Evolutionary conservation across 2,329 filamentous ascomycete species (phyloP).

Genomic region (Epichloe amarillans): DNA sequence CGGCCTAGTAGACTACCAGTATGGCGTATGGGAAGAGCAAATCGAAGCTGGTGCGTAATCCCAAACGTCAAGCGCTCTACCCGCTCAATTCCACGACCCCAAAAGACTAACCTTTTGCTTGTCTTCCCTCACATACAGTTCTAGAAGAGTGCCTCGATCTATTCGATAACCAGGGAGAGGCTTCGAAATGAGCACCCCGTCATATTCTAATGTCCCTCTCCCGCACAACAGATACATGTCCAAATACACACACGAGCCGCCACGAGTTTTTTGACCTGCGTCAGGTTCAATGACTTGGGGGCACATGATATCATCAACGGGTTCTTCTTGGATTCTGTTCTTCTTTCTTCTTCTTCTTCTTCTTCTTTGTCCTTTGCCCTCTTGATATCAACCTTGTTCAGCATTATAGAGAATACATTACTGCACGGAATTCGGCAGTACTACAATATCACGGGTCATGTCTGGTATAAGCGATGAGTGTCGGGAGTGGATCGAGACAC

Average conservation of each 20-base stretch:
- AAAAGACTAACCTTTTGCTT: neutral
- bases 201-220: neutral
- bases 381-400: neutral
- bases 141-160: conserved; percentile 5
- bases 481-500: neutral
- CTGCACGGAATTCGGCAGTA: neutral
- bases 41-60: conserved; percentile 61
- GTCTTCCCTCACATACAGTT: neutral
- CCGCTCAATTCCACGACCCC: no score
- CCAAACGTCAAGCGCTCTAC: neutral
- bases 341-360: neutral
- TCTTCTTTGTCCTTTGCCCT: neutral
- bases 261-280: neutral
- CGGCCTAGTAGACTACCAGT: conserved; percentile 94
- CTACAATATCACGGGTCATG: no score
- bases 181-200: neutral
- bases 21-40: conserved; percentile 90
- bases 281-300: neutral
- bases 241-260: no score
- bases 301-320: neutral
- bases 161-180: neutral
- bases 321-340: neutral
- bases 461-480: neutral
- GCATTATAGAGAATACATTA: neutral
- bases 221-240: no score